Conservation (phyloP, 2,329 filamentous ascomycete species). For the Ascomycota sp. region DNA sequence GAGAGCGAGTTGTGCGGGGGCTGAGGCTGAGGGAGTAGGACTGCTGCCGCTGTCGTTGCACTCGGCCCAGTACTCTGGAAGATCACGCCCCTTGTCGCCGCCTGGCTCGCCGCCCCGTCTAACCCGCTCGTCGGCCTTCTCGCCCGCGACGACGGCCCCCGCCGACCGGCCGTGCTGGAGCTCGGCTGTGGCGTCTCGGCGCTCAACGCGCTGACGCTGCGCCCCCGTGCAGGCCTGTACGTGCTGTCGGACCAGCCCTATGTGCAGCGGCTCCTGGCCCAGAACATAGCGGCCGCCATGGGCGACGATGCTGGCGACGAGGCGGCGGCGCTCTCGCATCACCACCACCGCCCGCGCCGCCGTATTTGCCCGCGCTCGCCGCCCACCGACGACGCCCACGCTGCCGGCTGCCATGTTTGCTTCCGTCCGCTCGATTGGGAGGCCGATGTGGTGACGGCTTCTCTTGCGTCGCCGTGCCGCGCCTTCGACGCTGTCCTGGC, state of each 20-base stretch:
- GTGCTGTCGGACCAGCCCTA: conserved; percentile 79
- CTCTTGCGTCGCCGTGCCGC: conserved; percentile 14
- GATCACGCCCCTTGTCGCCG: conserved; percentile 63
- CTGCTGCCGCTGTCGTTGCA: too few species aligned
- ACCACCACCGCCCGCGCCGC: too few species aligned
- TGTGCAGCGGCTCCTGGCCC: conserved; percentile 53
- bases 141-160: conserved; percentile 18
- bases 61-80: conserved; percentile 95
- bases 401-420: conserved; percentile 19
- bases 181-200: conserved; percentile 78
- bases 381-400: conserved; percentile 1
- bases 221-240: conserved; percentile 40
- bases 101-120: conserved; percentile 47
- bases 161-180: conserved; percentile 43
- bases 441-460: conserved; percentile 28
- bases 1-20: too few species aligned
- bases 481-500: conserved; percentile 59
- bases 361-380: too few species aligned
- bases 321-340: background rate
- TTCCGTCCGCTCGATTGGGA: conserved; percentile 72
- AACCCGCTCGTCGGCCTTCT: conserved; percentile 41
- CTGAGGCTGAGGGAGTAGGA: too few species aligned
- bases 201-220: conserved; percentile 51
- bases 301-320: background rate
- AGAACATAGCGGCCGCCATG: conserved; percentile 50